These are phyloP conservation scores for Kondoa malvinella DNA, from an alignment of 768 basidiomycete genomes.

Conservation along the genomic window DNA sequence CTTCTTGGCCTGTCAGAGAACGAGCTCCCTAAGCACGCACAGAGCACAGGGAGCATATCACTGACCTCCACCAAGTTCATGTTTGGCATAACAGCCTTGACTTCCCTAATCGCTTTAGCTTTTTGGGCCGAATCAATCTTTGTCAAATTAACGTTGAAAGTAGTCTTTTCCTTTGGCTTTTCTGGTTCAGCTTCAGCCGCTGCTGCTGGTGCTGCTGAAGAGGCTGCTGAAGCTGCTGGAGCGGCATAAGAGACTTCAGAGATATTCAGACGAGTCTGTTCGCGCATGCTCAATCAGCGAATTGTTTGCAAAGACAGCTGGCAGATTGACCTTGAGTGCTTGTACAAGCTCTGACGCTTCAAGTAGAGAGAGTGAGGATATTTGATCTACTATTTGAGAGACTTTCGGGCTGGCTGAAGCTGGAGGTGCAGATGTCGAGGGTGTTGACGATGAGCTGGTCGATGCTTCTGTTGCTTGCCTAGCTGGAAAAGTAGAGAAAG, in stretches of 20 bases:
- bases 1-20: constrained; percentile 68
- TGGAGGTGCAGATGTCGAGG: constrained; percentile 9
- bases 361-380: constrained; percentile 67
- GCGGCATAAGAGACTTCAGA: constrained; percentile 90
- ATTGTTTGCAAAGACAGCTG: neutral
- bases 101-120: constrained; percentile 92
- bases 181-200: constrained; percentile 43
- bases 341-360: constrained; percentile 91
- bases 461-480: neutral
- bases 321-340: constrained; percentile 55
- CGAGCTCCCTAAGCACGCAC: neutral
- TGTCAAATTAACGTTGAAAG: constrained; percentile 87
- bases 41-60: constrained; percentile 22
- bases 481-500: neutral
- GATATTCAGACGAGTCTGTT: constrained; percentile 80
- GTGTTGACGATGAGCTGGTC: constrained; percentile 8
- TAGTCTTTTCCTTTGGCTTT: constrained; percentile 95
- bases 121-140: constrained; percentile 82
- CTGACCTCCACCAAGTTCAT: constrained; percentile 92
- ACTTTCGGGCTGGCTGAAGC: constrained; percentile 46
- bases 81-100: constrained; percentile 86
- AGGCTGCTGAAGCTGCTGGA: constrained; percentile 38
- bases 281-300: neutral
- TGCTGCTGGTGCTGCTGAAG: constrained; percentile 40
- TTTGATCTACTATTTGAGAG: constrained; percentile 74